phyloP scores from a whole-genome alignment of 1,284 basidiomycete genomes.

The Boletellus deceptivus region DNA sequence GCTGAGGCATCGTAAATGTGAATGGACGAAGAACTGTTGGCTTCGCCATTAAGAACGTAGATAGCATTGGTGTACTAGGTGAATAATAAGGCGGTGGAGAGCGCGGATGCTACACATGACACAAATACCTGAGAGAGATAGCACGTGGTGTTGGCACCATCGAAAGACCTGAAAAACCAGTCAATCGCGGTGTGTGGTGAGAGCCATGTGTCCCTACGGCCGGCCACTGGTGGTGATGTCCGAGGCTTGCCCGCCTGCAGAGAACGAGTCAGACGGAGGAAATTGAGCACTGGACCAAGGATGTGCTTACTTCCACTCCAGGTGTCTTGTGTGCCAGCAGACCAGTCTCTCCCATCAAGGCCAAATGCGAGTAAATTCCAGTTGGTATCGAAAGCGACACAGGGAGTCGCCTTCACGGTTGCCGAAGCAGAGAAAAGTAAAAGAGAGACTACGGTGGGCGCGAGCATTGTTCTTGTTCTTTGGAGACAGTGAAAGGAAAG shows the following conservation, averaged over 20 bases:
- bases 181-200: slow-evolving; percentile 1
- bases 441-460: slow-evolving; percentile 58
- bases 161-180: slow-evolving; percentile 53
- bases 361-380: slow-evolving; percentile 76
- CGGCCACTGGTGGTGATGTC: slow-evolving; percentile 66
- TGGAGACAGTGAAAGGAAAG: slow-evolving; percentile 1
- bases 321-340: slow-evolving; percentile 58
- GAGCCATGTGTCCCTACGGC: slow-evolving; percentile 50
- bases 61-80: slow-evolving; percentile 69
- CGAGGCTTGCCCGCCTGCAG: slow-evolving; percentile 45
- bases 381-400: slow-evolving; percentile 64
- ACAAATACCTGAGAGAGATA: slow-evolving; percentile 62
- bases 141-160: slow-evolving; percentile 64
- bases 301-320: slow-evolving; percentile 57
- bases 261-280: slow-evolving; percentile 6
- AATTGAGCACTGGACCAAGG: not conserved
- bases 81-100: not conserved
- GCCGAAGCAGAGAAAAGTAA: slow-evolving; percentile 45
- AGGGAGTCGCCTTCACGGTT: slow-evolving; percentile 48
- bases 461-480: slow-evolving; percentile 34
- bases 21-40: slow-evolving; percentile 57
- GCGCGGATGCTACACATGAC: not conserved
- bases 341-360: slow-evolving; percentile 72
- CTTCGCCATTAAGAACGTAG: slow-evolving; percentile 77
- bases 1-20: slow-evolving; percentile 67